These are phyloP conservation scores for Kappamyces sp. DNA, from an alignment of 192 early-diverging fungal genomes.

Conservation along the genomic window DNA sequence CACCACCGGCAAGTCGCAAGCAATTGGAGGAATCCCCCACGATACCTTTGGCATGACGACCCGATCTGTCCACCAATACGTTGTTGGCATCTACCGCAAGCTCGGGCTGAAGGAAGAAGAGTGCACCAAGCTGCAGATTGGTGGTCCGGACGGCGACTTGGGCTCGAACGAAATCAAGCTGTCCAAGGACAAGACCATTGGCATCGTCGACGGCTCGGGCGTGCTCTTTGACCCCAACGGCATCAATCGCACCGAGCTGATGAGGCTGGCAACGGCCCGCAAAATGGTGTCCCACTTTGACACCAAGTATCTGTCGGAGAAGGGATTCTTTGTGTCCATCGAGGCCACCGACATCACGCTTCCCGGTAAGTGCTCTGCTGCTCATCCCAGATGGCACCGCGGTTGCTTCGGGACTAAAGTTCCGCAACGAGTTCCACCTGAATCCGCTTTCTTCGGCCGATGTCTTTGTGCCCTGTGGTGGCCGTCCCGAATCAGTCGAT, in stretches of 20 bases:
- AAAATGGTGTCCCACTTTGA: constrained; percentile 91
- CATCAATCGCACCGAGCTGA: constrained; percentile 82
- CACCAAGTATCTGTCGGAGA: constrained; percentile 62
- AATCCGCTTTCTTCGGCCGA: constrained; percentile 72
- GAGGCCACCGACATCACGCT: constrained; percentile 88
- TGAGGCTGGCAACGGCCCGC: constrained; percentile 75
- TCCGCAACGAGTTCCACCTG: constrained; percentile 97
- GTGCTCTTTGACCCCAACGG: constrained; percentile 89
- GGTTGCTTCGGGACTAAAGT: constrained; percentile 81
- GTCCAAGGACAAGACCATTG: constrained; percentile 91
- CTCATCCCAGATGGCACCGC: constrained; percentile 59
- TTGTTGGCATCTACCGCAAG: constrained; percentile 86
- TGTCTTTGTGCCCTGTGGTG: constrained; percentile 98
- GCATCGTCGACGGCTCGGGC: constrained; percentile 95
- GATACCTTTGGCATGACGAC: constrained; percentile 98
- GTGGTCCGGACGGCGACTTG: constrained; percentile 96
- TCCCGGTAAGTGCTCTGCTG: constrained; percentile 36
- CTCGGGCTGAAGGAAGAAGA: constrained; percentile 68
- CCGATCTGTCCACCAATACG: constrained; percentile 97
- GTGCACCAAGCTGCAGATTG: constrained; percentile 89
- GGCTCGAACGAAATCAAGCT: constrained; percentile 99
- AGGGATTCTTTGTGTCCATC: constrained; percentile 92
- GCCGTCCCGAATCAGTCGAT: constrained; percentile 94
- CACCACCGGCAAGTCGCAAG: constrained; percentile 96
- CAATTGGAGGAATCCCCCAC: constrained; percentile 87